Evolutionary conservation across 345 rosid genomes (phyloP), one percentile per base, ranked within the genome.

Genomic region (Gossypium sturtianum): DNA sequence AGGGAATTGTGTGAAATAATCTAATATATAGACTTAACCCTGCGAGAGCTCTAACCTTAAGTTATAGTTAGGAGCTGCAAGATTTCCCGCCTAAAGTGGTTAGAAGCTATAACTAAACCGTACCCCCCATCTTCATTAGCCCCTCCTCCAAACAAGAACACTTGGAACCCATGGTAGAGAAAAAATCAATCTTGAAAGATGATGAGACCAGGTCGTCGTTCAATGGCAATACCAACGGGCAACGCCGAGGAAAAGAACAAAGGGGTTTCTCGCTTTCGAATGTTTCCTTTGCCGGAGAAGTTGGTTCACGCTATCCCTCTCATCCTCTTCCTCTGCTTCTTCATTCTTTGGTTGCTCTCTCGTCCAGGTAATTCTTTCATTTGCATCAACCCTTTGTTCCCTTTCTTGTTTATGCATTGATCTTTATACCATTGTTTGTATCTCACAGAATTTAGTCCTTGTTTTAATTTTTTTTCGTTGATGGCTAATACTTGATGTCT

Each of bases 341-440:
- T 86, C 84, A 78, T 82, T 22, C 97, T 88, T 67, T 88, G 94
- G 91, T 80, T 80, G 73, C 80, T 83, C 82, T 87, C 89, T 68
- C 74, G 72, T 74, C 83, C 97, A 68, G 92, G 92, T 89, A 53
- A 53, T 53, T 17, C 7, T 53, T 17, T 53, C 15, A 49, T 11
- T 3, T 3, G 4, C 16, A 49, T 2, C 13, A 11, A 11, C 16
- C 13, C 4, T 11, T 11, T 2, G n/a, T 11, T 13, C 12, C 53
- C 4, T 49, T 11, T 3, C 12, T 49, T 3, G 53, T 12, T 34
- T 4, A 0, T 13, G 53, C n/a, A 49, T 49, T 11, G 16, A 13
- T 34, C 11, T 54, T 54, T 19, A 19, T 12, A 47, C 51, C 20
- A 16, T 53, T 6, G 9, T 53, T 53, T 12, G 58, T 53, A 12